These are phyloP conservation scores for Fraxinus excelsior DNA, from an alignment of 257 asterid species.

Conservation along the genomic window DNA sequence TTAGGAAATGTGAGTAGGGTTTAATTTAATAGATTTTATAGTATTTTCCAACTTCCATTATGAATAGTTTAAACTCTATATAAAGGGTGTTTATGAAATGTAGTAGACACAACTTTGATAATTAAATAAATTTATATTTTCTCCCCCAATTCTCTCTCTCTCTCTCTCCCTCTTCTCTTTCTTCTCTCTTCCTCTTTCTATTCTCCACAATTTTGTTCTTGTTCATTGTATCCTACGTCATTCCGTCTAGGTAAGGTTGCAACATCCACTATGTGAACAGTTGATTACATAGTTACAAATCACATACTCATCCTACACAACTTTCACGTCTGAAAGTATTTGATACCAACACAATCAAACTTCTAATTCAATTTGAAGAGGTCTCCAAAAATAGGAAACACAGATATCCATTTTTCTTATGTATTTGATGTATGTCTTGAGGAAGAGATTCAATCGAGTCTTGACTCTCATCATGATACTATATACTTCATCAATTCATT, in stretches of 20 bases:
- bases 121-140: too few species aligned
- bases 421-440: background rate
- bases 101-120: too few species aligned
- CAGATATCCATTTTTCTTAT: background rate
- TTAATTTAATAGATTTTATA: too few species aligned
- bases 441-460: slow-evolving; percentile 13
- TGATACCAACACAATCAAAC: background rate
- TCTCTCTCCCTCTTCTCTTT: too few species aligned
- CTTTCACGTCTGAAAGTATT: slow-evolving; percentile 5
- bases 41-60: too few species aligned
- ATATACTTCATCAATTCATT: background rate
- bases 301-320: slow-evolving; percentile 6
- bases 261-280: background rate
- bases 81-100: too few species aligned
- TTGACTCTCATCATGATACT: slow-evolving; percentile 5
- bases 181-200: too few species aligned
- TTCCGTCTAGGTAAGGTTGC: background rate
- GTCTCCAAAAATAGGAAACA: background rate
- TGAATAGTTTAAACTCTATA: too few species aligned
- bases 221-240: too few species aligned
- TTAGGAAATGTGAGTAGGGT: too few species aligned
- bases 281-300: background rate
- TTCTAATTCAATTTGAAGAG: background rate
- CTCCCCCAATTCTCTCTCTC: too few species aligned
- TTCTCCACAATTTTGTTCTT: too few species aligned